phyloP scores from a whole-genome alignment of 192 early-diverging fungal species.

The Backusella parvicylindrica region DNA sequence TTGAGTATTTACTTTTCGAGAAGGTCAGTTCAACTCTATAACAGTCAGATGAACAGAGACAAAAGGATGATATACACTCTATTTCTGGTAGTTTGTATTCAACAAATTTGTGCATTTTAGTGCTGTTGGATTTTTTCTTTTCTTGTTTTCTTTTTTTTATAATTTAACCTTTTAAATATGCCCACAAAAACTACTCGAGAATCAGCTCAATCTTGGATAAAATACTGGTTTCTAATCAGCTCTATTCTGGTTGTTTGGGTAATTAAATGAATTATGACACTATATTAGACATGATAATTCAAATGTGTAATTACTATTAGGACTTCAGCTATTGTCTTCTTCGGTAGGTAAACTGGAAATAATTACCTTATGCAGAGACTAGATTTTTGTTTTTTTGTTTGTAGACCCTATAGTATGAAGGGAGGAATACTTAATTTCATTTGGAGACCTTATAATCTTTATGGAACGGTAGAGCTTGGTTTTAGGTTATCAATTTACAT shows the following conservation, averaged over 20 bases:
- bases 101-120: not conserved
- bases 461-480: slow-evolving; percentile 19
- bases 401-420: slow-evolving; percentile 28
- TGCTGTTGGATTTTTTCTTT: not conserved
- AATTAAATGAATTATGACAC: not conserved
- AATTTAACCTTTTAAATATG: not conserved
- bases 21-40: not conserved
- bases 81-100: not conserved
- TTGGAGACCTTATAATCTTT: slow-evolving; percentile 34
- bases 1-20: not conserved
- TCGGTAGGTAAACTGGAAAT: not conserved
- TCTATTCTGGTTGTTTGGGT: not conserved
- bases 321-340: not conserved
- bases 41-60: not conserved
- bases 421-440: slow-evolving; percentile 23
- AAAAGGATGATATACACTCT: not conserved
- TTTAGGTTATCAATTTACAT: not conserved
- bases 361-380: not conserved
- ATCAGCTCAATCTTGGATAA: not conserved
- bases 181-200: not conserved
- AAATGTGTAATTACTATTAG: not conserved
- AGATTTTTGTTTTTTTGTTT: not conserved
- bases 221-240: not conserved
- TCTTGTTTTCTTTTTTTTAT: not conserved
- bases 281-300: not conserved